These are phyloP conservation scores for Chaetomium fimeti DNA, from an alignment of 495 filamentous ascomycete species.

Conservation along the genomic window DNA sequence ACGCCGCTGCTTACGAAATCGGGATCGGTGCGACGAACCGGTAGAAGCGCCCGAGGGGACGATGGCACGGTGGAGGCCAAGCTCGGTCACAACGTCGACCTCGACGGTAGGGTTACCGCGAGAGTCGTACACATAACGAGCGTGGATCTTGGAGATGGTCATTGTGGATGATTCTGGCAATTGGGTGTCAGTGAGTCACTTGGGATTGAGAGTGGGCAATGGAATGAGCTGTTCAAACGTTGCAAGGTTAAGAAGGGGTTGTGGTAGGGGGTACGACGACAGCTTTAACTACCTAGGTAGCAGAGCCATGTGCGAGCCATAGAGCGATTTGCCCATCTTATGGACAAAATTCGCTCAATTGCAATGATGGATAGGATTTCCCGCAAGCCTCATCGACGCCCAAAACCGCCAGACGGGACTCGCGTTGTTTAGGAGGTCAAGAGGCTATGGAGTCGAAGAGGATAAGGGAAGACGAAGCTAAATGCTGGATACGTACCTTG, in stretches of 20 bases:
- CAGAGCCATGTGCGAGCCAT: neutral
- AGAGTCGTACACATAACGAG: constrained; percentile 98
- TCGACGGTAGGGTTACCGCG: constrained; percentile 93
- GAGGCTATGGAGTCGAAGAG: neutral
- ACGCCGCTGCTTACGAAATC: neutral
- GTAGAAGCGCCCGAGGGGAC: constrained; percentile 98
- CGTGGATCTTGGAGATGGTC: constrained; percentile 98
- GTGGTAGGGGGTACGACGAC: neutral
- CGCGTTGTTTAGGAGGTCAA: neutral
- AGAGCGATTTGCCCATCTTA: neutral
- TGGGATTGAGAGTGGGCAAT: neutral
- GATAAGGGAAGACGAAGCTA: constrained; percentile 3
- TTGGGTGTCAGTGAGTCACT: constrained; percentile 20
- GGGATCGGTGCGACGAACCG: constrained; percentile 55
- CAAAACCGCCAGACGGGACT: neutral
- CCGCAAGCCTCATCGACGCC: constrained; percentile 27
- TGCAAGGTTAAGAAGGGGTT: constrained; percentile 5
- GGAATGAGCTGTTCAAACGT: neutral
- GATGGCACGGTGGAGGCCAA: constrained; percentile 96
- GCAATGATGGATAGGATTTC: constrained; percentile 24
- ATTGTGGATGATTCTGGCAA: constrained; percentile 53
- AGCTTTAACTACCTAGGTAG: neutral
- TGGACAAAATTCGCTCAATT: constrained; percentile 33
- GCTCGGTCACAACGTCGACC: constrained; percentile 95
- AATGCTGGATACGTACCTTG: constrained; percentile 19